Evolutionary conservation across 345 rosid genomes (phyloP).

Genomic region (Viola odorata): DNA sequence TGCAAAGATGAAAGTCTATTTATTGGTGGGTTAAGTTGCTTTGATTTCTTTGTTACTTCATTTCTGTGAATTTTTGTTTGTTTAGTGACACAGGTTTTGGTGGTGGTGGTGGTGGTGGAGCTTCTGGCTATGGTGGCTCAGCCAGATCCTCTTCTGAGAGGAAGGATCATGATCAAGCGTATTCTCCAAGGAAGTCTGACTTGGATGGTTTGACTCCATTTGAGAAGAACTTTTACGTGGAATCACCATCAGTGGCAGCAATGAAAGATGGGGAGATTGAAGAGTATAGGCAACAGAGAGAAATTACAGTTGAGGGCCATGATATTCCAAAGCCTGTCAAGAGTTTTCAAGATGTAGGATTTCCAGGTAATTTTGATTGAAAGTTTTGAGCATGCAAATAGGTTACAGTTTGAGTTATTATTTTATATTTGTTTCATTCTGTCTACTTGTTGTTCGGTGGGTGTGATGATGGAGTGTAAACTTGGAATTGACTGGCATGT

Average conservation of each 20-base stretch:
- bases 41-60: conserved; percentile 17
- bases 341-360: conserved; percentile 67
- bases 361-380: conserved; percentile 60
- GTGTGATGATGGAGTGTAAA: no score
- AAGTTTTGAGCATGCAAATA: neutral
- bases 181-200: conserved; percentile 62
- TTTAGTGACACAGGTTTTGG: conserved; percentile 94
- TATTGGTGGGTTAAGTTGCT: neutral
- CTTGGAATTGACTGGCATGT: no score
- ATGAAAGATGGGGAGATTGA: conserved; percentile 80
- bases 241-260: conserved; percentile 70
- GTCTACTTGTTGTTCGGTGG: no score
- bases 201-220: conserved; percentile 93
- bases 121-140: conserved; percentile 53
- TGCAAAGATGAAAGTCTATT: neutral
- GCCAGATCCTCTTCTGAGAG: conserved; percentile 45
- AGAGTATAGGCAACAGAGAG: conserved; percentile 65
- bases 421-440: neutral
- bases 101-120: conserved; percentile 98
- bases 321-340: conserved; percentile 95
- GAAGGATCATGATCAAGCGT: conserved; percentile 46
- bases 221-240: conserved; percentile 89
- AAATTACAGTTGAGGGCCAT: conserved; percentile 88
- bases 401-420: neutral
- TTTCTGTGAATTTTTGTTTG: conserved; percentile 17